Evolutionary conservation across 441 rosid species (phyloP), one percentile per base, ranked within the genome.

Genomic region (Populus hybrid): DNA sequence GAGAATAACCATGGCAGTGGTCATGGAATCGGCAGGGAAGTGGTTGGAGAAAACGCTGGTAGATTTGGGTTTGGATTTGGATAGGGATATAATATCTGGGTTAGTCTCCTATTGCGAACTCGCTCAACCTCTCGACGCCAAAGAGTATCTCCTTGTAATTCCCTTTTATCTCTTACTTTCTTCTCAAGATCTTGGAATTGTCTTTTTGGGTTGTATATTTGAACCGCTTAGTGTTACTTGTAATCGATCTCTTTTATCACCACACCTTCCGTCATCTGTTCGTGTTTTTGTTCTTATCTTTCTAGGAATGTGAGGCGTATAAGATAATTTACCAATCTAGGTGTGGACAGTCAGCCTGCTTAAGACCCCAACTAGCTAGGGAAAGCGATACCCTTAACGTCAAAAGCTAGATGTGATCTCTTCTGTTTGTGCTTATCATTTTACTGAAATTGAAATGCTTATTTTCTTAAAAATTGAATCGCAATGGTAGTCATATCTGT

Each of bases 71-170:
- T 89, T 93, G 85, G 90, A 86, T 88, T 91, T 95, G 81, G 98
- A 93, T 77, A 75, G 81, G 28, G 97, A 95, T 71, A 80, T 93
- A 0, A 89, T 93, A 78, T 92, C 99, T 63, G 98, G 98, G 63
- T 80, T 93, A 24, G 98, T 93, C 81, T 93, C 97, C 35, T 93
- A 95, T 68, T 95, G 99, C 85, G 95, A 93, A 64, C 84, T 92
- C 35, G 98, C 98, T 87, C 91, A 88, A 68, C 97, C 98, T 40
- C 87, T 89, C 45, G 99, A 95, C 75, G 98, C 99, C 78, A 92
- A 93, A 80, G 99, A 93, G 78, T 95, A 95, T 79, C 97, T 93
- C 78, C 97, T 92, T 76, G 97, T 93, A 91, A 84, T 65, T 53
- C n/a, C 61, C n/a, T 18, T 16, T 18, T 53, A 53, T 18, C 61